Percentiles rank a stretch among this genome's conserved stretches.
These are phyloP conservation scores for Pseudotulostoma volvatum DNA, from an alignment of 495 filamentous ascomycete genomes.

Conservation along the genomic window DNA sequence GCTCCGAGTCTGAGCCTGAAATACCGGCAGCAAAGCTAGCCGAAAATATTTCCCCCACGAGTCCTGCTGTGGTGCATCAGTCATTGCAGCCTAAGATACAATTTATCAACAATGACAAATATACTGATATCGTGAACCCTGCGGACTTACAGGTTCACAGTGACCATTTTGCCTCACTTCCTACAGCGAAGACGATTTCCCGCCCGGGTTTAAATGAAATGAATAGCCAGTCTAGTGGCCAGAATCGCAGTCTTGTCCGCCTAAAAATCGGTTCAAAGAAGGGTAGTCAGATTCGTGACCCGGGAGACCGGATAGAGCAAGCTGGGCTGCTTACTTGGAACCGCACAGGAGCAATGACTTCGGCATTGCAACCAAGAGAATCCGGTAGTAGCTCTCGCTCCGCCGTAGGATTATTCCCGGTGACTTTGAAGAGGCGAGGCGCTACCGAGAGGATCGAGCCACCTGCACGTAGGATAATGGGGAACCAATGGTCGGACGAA, in stretches of 20 bases:
- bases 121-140: neutral
- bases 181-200: neutral
- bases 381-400: neutral
- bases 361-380: neutral
- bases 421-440: neutral
- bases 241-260: constrained; percentile 6
- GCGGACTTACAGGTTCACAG: neutral
- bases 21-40: neutral
- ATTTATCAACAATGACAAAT: constrained; percentile 6
- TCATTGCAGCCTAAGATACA: neutral
- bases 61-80: too few relatives aligned
- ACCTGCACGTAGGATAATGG: neutral
- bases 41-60: neutral
- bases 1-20: neutral
- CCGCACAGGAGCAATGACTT: neutral
- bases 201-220: neutral
- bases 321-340: neutral
- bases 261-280: constrained; percentile 5
- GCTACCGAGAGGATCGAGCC: neutral
- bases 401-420: neutral
- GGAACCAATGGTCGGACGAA: neutral
- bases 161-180: neutral
- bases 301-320: neutral
- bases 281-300: constrained; percentile 5
- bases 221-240: neutral